Evolutionary conservation across 345 rosid species (phyloP).

Genomic region (Brassica napus): DNA sequence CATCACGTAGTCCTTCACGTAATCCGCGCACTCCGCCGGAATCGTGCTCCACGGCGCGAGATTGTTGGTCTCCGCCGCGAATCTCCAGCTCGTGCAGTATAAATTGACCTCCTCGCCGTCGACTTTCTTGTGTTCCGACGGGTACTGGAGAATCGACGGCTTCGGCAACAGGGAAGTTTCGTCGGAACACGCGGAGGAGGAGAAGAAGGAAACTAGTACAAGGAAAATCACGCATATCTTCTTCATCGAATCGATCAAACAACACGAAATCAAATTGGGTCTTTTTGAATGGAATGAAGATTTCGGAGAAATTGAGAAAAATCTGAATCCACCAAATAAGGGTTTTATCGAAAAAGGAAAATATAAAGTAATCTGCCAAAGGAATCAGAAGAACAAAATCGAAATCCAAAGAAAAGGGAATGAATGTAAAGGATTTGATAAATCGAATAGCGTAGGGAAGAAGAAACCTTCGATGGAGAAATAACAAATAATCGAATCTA

Average conservation of each 20-base stretch:
- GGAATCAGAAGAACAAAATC: too few species aligned
- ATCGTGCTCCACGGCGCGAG: constrained; percentile 79
- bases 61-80: constrained; percentile 80
- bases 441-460: too few species aligned
- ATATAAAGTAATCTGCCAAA: too few species aligned
- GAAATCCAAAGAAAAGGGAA: too few species aligned
- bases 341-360: too few species aligned
- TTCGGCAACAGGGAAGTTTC: constrained; percentile 52
- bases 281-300: too few species aligned
- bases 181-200: constrained; percentile 37
- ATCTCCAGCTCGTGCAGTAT: constrained; percentile 89
- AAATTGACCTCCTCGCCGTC: constrained; percentile 50
- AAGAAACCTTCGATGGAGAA: too few species aligned
- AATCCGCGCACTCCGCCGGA: constrained; percentile 68
- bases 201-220: constrained; percentile 36
- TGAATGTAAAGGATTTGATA: too few species aligned
- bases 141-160: constrained; percentile 62
- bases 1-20: constrained; percentile 62
- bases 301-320: too few species aligned
- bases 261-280: neutral
- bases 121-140: constrained; percentile 31
- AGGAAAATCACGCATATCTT: constrained; percentile 39
- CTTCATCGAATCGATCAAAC: constrained; percentile 40
- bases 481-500: too few species aligned
- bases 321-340: too few species aligned